phyloP scores from a whole-genome alignment of 257 asterid genomes.

The Nicotiana attenuata region DNA sequence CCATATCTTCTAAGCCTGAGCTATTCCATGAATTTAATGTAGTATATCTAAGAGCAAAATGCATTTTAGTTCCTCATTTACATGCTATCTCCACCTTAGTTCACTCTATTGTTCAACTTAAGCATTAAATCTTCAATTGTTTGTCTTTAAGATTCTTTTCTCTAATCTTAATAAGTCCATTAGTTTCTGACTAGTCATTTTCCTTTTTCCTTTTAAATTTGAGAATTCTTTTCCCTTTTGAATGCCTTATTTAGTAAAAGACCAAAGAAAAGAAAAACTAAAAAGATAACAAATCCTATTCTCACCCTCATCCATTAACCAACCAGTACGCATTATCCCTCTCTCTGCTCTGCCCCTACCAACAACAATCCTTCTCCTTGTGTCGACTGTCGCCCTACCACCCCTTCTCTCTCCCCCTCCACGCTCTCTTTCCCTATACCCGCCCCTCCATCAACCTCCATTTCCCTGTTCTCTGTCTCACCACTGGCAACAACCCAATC shows the following conservation, averaged over 20 bases:
- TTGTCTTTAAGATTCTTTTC: neutral
- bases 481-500: neutral
- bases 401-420: neutral
- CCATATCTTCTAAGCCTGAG: slow-evolving; percentile 1
- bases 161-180: neutral
- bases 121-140: neutral
- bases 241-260: neutral
- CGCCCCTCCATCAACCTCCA: neutral
- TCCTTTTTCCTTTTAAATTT: neutral
- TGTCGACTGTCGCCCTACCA: neutral
- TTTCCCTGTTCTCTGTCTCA: neutral
- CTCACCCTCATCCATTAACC: neutral
- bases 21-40: neutral
- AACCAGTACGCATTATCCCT: neutral
- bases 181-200: neutral
- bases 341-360: neutral
- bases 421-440: neutral
- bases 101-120: slow-evolving; percentile 3
- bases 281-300: neutral
- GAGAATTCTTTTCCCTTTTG: neutral
- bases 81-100: neutral
- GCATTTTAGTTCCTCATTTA: neutral
- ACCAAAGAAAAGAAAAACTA: neutral
- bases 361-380: neutral
- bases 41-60: neutral